Evolutionary conservation across 148 eudicot species (phyloP).

Genomic region (Rhododendron vialii): DNA sequence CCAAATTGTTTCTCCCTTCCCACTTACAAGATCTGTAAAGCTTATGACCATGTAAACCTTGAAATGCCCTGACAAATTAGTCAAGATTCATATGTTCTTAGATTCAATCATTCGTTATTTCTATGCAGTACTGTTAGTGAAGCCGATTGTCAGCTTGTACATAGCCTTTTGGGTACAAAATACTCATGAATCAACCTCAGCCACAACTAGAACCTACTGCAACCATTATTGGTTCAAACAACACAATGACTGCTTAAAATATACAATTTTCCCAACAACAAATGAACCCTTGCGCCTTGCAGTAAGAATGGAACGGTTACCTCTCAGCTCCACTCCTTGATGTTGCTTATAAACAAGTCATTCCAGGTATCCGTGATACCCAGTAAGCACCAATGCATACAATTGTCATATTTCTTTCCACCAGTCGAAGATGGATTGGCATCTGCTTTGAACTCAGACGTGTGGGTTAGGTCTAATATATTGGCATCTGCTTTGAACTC

Average conservation of each 20-base stretch:
- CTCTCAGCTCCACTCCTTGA: no score
- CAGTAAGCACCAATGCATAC: conserved; percentile 99
- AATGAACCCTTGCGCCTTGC: no score
- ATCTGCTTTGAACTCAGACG: conserved; percentile 93
- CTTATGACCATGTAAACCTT: neutral
- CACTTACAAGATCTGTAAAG: neutral
- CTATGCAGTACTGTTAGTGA: neutral
- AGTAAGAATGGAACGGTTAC: no score
- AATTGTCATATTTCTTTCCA: conserved; percentile 92
- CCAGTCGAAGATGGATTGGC: conserved; percentile 88
- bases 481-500: conserved; percentile 94
- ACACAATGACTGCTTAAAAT: no score
- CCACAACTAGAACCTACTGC: no score
- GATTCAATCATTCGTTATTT: neutral
- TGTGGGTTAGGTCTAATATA: conserved; percentile 63
- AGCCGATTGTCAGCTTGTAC: neutral
- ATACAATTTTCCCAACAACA: no score
- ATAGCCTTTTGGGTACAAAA: no score
- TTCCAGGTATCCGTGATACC: conserved; percentile 95
- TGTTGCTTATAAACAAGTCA: conserved; percentile 74
- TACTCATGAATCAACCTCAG: no score
- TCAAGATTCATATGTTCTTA: neutral
- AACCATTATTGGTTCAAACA: no score
- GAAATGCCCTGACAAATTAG: neutral
- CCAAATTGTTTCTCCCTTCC: neutral